Conservation (phyloP, 2,329 filamentous ascomycete species). For the Alternaria sp. region DNA sequence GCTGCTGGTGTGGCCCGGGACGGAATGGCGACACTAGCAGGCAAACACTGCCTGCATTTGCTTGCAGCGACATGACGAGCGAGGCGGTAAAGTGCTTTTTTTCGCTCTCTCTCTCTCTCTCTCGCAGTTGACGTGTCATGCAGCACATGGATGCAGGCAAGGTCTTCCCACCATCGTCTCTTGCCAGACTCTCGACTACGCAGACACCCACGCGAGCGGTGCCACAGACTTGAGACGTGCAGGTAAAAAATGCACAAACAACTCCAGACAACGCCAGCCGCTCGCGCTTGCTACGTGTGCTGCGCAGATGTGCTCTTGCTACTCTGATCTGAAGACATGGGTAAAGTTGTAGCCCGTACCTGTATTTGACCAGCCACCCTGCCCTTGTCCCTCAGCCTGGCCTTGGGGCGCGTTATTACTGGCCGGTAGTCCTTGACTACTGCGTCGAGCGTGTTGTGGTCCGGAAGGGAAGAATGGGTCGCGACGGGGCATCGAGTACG, state of each 20-base stretch:
- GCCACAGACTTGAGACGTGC: slow-evolving; percentile 26
- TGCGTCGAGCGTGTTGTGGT: slow-evolving; percentile 50
- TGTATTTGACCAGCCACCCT: slow-evolving; percentile 47
- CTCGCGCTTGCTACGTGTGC: background rate
- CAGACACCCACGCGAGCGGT: slow-evolving; percentile 30
- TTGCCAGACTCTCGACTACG: slow-evolving; percentile 14
- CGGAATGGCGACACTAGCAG: slow-evolving; percentile 11
- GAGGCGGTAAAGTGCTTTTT: slow-evolving; percentile 18
- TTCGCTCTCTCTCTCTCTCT: too few relatives aligned
- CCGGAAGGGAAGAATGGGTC: slow-evolving; percentile 57
- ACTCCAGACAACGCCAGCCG: background rate
- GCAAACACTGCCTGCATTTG: slow-evolving; percentile 13
- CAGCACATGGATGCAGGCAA: slow-evolving; percentile 20
- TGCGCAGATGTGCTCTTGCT: slow-evolving; percentile 5
- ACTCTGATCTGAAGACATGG: background rate
- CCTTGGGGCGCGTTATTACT: slow-evolving; percentile 41
- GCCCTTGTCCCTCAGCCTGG: slow-evolving; percentile 48
- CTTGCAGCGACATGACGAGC: slow-evolving; percentile 7
- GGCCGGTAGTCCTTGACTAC: slow-evolving; percentile 52
- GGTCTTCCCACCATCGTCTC: slow-evolving; percentile 15
- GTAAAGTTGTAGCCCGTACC: slow-evolving; percentile 44
- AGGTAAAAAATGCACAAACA: slow-evolving; percentile 3
- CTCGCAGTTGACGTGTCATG: slow-evolving; percentile 29
- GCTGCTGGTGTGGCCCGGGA: slow-evolving; percentile 7
- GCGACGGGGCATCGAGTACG: slow-evolving; percentile 57